Base-by-base conservation (phyloP, 73 alveolate genomes). In the Paraurostyla sp. region DNA sequence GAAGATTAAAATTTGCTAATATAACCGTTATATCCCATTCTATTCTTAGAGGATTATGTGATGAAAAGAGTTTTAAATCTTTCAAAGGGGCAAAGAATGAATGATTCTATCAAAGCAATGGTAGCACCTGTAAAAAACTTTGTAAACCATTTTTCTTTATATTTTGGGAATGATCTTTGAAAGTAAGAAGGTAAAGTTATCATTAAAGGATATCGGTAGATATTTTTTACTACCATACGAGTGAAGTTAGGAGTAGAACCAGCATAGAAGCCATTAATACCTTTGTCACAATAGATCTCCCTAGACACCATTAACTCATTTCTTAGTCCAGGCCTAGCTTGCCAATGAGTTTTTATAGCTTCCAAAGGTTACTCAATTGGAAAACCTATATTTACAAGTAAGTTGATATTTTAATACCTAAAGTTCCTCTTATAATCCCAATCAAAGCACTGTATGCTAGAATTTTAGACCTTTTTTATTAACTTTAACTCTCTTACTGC, bases 281-380 rank as follows among this genome's bases (percentile, higher is more conserved):
- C 96, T 25, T 85, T 91, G 23, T 27, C 83, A 22, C 42, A 3
- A 11, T 20, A 36, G 9, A 81, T 81, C 0, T 29, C 33, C 41
- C 35, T 54, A 23, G 42, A 32, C 0, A 91, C 93, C 46, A 54
- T 50, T 0, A 30, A 46, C 48, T 91, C 96, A 46, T 91, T 71
- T 52, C 51, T 68, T 0, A 71, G 68, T n/a, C 20, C 23, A 20
- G 92, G 93, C n/a, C 75, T 68, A 42, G 92, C 71, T 63, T 91
- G 83, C 96, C 96, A 91, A 9, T 83, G 20, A 25, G 87, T 60
- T 56, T 85, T 83, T 54, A 91, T 54, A 0, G 91, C 60, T 32
- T 91, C 96, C 20, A 91, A 73, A 25, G 96, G 96, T 45, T 91
- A 90, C 69, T 91, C 92, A 3, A 91, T 45, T 4, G 96, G 96